These are phyloP conservation scores for Mercurialis annua DNA, from an alignment of 345 rosid genomes.

Conservation along the genomic window DNA sequence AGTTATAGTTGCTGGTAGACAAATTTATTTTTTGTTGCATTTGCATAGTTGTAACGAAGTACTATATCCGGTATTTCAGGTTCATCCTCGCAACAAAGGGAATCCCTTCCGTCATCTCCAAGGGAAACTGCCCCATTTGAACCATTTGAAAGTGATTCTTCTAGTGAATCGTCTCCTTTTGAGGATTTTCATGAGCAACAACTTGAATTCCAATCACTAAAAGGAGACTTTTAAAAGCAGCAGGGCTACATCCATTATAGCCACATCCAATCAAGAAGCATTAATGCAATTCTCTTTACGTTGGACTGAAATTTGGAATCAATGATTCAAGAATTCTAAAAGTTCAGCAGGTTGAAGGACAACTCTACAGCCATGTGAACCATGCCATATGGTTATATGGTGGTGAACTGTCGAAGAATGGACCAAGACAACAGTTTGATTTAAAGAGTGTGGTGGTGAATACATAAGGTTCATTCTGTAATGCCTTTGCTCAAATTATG, in stretches of 20 bases:
- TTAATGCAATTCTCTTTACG: neutral
- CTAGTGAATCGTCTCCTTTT: slow-evolving; percentile 71
- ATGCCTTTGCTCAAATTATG: no score
- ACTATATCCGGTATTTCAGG: slow-evolving; percentile 41
- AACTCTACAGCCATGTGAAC: no score
- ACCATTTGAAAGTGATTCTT: slow-evolving; percentile 63
- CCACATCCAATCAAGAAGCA: neutral
- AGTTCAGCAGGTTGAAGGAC: neutral
- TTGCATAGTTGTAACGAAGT: neutral
- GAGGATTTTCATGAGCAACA: slow-evolving; percentile 71
- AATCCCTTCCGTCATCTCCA: slow-evolving; percentile 77
- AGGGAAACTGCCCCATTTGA: slow-evolving; percentile 49
- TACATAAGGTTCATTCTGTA: no score
- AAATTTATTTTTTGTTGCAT: neutral
- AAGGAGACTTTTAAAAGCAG: slow-evolving; percentile 6
- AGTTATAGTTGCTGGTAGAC: neutral
- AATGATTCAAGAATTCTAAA: neutral
- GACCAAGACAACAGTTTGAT: neutral
- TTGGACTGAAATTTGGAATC: neutral
- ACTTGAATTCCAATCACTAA: slow-evolving; percentile 5
- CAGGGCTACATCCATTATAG: slow-evolving; percentile 2
- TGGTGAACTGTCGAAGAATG: no score
- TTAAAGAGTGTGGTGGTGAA: neutral
- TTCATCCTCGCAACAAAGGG: slow-evolving; percentile 67
- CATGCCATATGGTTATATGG: no score